Conservation (phyloP, 2,329 filamentous ascomycete species). For the Sphaceloma murrayae region DNA sequence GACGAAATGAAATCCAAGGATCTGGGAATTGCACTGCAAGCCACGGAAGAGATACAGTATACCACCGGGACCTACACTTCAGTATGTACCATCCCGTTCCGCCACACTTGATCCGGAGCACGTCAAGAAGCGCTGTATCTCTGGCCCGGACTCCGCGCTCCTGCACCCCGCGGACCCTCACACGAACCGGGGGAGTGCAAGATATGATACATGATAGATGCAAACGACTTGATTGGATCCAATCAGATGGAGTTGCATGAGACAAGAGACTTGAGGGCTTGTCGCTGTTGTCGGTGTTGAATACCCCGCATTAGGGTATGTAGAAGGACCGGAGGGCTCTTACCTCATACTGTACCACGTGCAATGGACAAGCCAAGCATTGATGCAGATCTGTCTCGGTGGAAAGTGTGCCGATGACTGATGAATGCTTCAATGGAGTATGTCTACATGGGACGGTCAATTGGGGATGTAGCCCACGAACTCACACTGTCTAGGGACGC, state of each 20-base stretch:
- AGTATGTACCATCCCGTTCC: not conserved
- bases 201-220: not conserved
- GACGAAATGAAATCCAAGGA: too few species aligned
- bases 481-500: too few species aligned
- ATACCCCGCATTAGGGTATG: not conserved
- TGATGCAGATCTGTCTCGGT: not conserved
- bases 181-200: not conserved
- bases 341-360: conserved; percentile 3
- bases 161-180: not conserved
- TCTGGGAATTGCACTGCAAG: too few species aligned
- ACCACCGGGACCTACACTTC: not conserved
- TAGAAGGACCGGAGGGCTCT: too few species aligned
- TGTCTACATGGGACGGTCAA: not conserved
- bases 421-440: conserved; percentile 1
- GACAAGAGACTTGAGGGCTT: not conserved
- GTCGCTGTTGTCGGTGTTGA: not conserved
- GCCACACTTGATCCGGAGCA: not conserved
- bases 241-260: not conserved
- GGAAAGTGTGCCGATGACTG: not conserved
- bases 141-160: not conserved
- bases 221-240: not conserved
- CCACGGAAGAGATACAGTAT: not conserved
- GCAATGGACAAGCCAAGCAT: conserved; percentile 5
- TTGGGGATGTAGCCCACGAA: too few species aligned
- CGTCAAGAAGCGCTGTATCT: not conserved